phyloP scores from a whole-genome alignment of 345 rosid genomes.

The Pugionium cornutum region DNA sequence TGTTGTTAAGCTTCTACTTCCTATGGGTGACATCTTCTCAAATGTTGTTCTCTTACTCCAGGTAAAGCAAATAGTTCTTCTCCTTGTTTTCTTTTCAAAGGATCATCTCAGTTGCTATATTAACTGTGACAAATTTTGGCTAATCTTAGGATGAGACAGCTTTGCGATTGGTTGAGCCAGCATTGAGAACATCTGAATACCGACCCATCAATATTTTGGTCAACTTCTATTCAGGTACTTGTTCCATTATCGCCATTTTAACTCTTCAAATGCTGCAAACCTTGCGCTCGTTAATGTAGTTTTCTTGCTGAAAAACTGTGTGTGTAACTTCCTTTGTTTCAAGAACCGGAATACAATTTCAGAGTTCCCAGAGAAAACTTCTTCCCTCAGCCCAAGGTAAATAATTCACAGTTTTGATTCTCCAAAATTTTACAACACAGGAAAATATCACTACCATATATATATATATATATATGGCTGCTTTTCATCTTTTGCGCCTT shows the following conservation, averaged over 20 bases:
- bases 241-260: slow-evolving; percentile 13
- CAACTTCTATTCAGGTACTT: slow-evolving; percentile 75
- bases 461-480: background rate
- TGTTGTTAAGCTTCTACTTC: slow-evolving; percentile 79
- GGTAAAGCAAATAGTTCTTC: slow-evolving; percentile 42
- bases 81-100: background rate
- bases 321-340: slow-evolving; percentile 28
- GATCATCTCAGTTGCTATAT: background rate
- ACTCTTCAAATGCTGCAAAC: slow-evolving; percentile 7
- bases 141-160: slow-evolving; percentile 78
- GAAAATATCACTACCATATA: background rate
- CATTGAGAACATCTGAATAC: slow-evolving; percentile 65
- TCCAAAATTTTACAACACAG: slow-evolving; percentile 20
- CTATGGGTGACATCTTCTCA: slow-evolving; percentile 90
- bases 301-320: background rate
- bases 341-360: slow-evolving; percentile 83
- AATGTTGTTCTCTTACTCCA: slow-evolving; percentile 88
- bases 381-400: slow-evolving; percentile 92
- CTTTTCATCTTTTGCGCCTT: slow-evolving; percentile 23
- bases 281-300: background rate
- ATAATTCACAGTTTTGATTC: slow-evolving; percentile 22
- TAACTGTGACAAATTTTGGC: slow-evolving; percentile 13
- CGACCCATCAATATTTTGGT: slow-evolving; percentile 77
- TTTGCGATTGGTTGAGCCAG: slow-evolving; percentile 61
- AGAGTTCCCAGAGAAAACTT: slow-evolving; percentile 79